These are phyloP conservation scores for Vitis labrusca DNA, from an alignment of 164 flowering plant species.

Conservation along the genomic window DNA sequence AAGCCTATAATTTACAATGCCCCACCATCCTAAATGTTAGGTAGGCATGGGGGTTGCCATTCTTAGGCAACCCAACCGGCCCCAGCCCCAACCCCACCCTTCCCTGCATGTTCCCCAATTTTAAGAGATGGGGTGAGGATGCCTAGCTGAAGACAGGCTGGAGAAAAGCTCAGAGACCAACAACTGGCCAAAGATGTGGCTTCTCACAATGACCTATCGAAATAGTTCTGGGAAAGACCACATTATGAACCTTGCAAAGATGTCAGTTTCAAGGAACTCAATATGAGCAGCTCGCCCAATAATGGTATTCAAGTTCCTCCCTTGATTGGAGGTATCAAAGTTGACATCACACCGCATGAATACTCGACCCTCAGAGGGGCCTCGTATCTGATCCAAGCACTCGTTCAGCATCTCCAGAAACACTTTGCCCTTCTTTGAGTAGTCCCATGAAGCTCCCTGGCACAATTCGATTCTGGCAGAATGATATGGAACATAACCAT, in stretches of 20 bases:
- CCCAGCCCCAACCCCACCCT: no score
- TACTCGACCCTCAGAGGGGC: slow-evolving; percentile 62
- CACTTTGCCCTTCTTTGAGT: slow-evolving; percentile 67
- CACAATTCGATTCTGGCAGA: slow-evolving; percentile 93
- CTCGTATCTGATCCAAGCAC: slow-evolving; percentile 90
- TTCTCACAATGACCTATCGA: slow-evolving; percentile 21
- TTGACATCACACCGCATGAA: slow-evolving; percentile 96
- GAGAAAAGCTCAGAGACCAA: no score
- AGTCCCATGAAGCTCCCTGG: slow-evolving; percentile 72
- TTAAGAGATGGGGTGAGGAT: no score
- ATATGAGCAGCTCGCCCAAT: slow-evolving; percentile 98
- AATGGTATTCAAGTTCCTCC: slow-evolving; percentile 72
- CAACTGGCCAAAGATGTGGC: no score
- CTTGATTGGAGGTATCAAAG: slow-evolving; percentile 79
- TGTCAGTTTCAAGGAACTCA: slow-evolving; percentile 86
- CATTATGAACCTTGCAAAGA: slow-evolving; percentile 85
- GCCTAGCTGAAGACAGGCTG: no score
- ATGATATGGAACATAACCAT: slow-evolving; percentile 98
- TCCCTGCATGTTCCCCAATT: no score
- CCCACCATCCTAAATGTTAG: no score
- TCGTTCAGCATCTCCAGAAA: slow-evolving; percentile 90
- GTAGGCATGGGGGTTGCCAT: no score
- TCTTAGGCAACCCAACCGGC: no score
- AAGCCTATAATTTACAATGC: no score
- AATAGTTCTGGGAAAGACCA: slow-evolving; percentile 95